A percentile compares a stretch with the other conserved stretches of the same genome.
Evolutionary conservation across 768 basidiomycete genomes (phyloP).

Genomic region (Pleurotus giganteus): DNA sequence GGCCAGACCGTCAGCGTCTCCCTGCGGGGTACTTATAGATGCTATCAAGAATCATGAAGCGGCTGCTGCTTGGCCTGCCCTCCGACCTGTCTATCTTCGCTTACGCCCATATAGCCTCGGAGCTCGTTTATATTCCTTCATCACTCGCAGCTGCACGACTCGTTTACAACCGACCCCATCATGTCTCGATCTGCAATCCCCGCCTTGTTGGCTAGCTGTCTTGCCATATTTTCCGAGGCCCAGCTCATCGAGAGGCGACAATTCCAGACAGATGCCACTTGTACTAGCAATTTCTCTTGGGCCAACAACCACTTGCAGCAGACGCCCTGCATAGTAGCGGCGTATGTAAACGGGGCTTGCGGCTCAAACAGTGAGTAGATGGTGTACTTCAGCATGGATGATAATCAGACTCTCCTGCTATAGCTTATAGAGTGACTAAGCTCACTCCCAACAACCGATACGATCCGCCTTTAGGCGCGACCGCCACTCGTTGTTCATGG

Average conservation of each 20-base stretch:
- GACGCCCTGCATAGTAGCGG: slow-evolving; percentile 11
- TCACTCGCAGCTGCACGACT: background rate
- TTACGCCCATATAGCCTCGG: background rate
- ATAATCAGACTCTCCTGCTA: background rate
- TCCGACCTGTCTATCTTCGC: background rate
- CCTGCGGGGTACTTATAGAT: slow-evolving; percentile 1
- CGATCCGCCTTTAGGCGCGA: background rate
- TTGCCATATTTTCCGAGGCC: background rate
- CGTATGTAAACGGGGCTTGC: slow-evolving; percentile 9
- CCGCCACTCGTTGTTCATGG: slow-evolving; percentile 10
- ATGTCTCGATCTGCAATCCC: background rate
- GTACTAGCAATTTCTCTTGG: slow-evolving; percentile 5
- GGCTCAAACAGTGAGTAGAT: slow-evolving; percentile 5
- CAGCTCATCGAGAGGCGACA: background rate
- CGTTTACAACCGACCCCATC: too few relatives aligned
- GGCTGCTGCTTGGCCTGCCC: background rate
- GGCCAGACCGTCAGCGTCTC: background rate
- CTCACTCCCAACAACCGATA: background rate
- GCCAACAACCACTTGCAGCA: slow-evolving; percentile 5
- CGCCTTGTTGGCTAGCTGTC: too few relatives aligned
- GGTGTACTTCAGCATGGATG: too few relatives aligned
- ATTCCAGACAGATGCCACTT: slow-evolving; percentile 8
- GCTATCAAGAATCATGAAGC: background rate
- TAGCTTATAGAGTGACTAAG: slow-evolving; percentile 2
- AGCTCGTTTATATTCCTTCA: background rate